Evolutionary conservation across 1,139 yeast species (phyloP), one percentile per base, ranked within the genome.

Genomic region (Taphrina pruni): DNA sequence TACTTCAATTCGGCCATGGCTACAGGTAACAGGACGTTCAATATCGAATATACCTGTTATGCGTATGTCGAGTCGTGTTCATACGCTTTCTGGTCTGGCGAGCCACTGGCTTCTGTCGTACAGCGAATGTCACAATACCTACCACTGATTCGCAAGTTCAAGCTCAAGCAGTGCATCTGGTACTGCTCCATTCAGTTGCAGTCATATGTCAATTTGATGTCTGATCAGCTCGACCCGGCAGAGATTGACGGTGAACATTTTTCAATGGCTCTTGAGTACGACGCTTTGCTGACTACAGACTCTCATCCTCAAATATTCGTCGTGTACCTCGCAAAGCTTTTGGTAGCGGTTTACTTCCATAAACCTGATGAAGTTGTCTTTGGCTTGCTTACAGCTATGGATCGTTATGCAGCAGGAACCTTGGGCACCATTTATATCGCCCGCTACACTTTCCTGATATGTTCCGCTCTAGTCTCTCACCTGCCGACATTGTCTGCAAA

Each of bases 1-100:
- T 65, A 65, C 56, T 65, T 65, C 62, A 65, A 65, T 39, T 55
- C 68, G 17, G 62, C 68, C 12, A 55, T 65, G 35, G 45, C 68
- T 12, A 56, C 56, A 12, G 68, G 68, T 14, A 35, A 54, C 36
- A 60, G 56, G 48, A 46, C 62, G 8, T 65, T 55, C 54, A 55
- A 65, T 20, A 51, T 56, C 17, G 68, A 65, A 39, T 65, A 65
- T 41, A 65, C 68, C 8, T 45, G 56, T 20, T 65, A 65, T 41
- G 68, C 68, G 14, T 55, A 48, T 45, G 48, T 48, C 12, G 68
- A 65, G 56, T 55, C 62, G 9, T 65, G 68, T 26, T 36, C 56
- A 11, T 65, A 65, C 20, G 61, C 68, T 12, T 45, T 65, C 17
- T 65, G 61, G 68, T 57, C 68, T 11, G 68, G 68, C 39, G 68